Evolutionary conservation across 2,329 filamentous ascomycete species (phyloP).

Genomic region (Amylocarpus encephaloides): DNA sequence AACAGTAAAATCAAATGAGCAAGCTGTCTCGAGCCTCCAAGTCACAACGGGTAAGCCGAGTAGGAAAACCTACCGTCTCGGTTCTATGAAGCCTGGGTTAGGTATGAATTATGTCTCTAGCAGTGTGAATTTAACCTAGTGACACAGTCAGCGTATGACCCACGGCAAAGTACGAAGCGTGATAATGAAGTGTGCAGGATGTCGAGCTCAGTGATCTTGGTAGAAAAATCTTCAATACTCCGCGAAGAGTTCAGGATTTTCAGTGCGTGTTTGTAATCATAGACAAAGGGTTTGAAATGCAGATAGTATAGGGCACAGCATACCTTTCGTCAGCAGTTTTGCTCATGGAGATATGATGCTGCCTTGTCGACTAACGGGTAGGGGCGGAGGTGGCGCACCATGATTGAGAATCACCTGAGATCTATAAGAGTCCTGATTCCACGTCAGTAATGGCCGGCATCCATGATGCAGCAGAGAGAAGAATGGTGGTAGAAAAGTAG

Average conservation of each 20-base stretch:
- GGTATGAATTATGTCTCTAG: no score
- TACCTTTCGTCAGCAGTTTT: no score
- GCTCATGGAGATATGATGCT: no score
- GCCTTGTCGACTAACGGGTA: background rate
- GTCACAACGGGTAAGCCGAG: no score
- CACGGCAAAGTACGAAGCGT: no score
- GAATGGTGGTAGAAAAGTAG: slow-evolving; percentile 17
- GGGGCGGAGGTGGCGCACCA: background rate
- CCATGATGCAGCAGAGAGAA: background rate
- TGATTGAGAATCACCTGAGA: background rate
- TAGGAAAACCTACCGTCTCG: no score
- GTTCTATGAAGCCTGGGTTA: no score
- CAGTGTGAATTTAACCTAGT: no score
- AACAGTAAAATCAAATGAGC: no score
- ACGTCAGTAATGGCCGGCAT: slow-evolving; percentile 13
- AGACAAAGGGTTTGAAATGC: slow-evolving; percentile 8
- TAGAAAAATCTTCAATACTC: slow-evolving; percentile 31
- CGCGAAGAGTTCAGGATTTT: slow-evolving; percentile 32
- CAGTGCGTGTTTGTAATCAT: slow-evolving; percentile 35
- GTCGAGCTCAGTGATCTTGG: slow-evolving; percentile 34
- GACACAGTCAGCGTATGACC: background rate
- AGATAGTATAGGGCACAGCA: background rate
- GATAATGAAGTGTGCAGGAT: background rate
- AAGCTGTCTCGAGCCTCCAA: no score
- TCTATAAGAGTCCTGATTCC: slow-evolving; percentile 11